These are phyloP conservation scores for Delphinella strobiligena DNA, from an alignment of 2,329 filamentous ascomycete genomes.

Conservation along the genomic window DNA sequence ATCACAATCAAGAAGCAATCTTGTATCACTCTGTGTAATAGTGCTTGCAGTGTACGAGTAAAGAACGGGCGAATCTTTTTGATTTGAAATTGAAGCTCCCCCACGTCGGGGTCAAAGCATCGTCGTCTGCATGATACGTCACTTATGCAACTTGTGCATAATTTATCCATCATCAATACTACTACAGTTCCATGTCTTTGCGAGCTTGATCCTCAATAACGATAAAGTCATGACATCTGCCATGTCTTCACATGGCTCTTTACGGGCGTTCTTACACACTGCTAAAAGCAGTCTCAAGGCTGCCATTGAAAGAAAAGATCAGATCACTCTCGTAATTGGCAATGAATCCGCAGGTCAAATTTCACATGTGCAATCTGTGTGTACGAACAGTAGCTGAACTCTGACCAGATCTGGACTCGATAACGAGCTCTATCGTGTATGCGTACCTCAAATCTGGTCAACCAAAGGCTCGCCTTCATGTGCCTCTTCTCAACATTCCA, in stretches of 20 bases:
- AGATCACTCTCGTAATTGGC: slow-evolving; percentile 39
- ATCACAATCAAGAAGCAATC: not conserved
- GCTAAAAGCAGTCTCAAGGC: slow-evolving; percentile 31
- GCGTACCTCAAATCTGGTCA: slow-evolving; percentile 55
- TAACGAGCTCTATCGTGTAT: slow-evolving; percentile 61
- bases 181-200: too few species aligned
- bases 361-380: not conserved
- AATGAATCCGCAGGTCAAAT: slow-evolving; percentile 39
- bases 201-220: too few species aligned
- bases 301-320: slow-evolving; percentile 26
- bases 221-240: too few species aligned
- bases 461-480: slow-evolving; percentile 41
- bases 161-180: too few species aligned
- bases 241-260: slow-evolving; percentile 19
- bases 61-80: too few species aligned
- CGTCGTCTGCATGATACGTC: too few species aligned
- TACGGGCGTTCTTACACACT: slow-evolving; percentile 33
- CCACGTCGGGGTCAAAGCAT: not conserved
- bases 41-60: not conserved
- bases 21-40: not conserved
- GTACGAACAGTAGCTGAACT: slow-evolving; percentile 26
- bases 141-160: too few species aligned
- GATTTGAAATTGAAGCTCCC: not conserved
- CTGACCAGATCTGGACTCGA: slow-evolving; percentile 65
- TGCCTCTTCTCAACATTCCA: slow-evolving; percentile 62